Evolutionary conservation across 306 rosid genomes (phyloP), one percentile per base, ranked within the genome.

Genomic region (Sophora flavescens): DNA sequence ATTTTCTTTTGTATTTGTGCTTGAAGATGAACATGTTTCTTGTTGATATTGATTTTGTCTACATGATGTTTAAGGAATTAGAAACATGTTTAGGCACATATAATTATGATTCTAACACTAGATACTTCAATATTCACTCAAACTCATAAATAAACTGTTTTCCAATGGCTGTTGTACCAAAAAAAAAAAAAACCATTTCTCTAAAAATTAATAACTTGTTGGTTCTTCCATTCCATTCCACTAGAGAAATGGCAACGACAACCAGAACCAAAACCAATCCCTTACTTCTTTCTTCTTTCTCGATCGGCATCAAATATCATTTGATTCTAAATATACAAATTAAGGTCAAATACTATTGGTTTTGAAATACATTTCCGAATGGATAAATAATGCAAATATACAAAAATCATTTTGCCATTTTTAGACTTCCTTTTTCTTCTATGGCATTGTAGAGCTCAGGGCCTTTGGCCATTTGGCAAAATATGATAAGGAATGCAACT

Each of bases 391-490:
- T 71, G 30, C 9, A 0, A 28, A 22, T 28, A 57, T n/a, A 8
- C 32, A 72, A 57, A 41, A 36, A 8, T n/a, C 45, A 14, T 17
- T 26, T n/a, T 14, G 44, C 30, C 72, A 1, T 22, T 26, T 17
- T 44, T 65, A 4, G 33, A 16, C 7, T 26, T 22, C 53, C 57
- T 6, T 30, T 68, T 8, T 6, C 13, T 16, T n/a, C 56, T 12
- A 22, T 22, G 57, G 56, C 57, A 66, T 44, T 66, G 28, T 47
- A 14, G 48, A 16, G 42, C 13, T 16, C 50, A n/a, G 28, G 69
- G 48, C 13, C 14, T 28, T 63, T 63, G 51, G 32, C 68, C 7
- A n/a, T 13, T 26, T 57, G 63, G 63, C 63, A 57, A n/a, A 57
- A n/a, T 57, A 33, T 3, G 22, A 57, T 57, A 10, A 22, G 35